Evolutionary conservation across 2,329 filamentous ascomycete species (phyloP).

Genomic region (Teratosphaeria pseudoeucalypti): DNA sequence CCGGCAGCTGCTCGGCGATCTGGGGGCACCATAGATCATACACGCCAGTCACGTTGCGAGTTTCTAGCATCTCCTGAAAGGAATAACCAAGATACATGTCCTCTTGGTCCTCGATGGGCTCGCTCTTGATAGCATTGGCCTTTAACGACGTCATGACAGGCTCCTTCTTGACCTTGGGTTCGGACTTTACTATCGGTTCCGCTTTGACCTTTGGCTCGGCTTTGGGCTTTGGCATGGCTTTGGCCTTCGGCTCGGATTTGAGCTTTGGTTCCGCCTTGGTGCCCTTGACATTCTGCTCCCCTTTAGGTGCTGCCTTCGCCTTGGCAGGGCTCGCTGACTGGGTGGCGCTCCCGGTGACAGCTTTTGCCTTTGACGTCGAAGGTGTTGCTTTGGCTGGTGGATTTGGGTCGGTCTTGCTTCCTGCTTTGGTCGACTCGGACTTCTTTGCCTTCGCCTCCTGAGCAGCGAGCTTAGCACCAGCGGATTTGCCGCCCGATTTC

Average conservation of each 20-base stretch:
- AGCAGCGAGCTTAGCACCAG: neutral
- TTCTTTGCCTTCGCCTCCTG: neutral
- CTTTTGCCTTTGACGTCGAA: conserved; percentile 6
- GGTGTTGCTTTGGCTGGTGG: conserved; percentile 7
- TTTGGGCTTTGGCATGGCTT: neutral
- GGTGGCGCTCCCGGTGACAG: neutral
- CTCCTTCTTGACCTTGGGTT: conserved; percentile 4
- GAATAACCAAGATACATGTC: conserved; percentile 13
- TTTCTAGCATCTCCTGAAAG: conserved; percentile 1
- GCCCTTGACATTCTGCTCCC: conserved; percentile 5
- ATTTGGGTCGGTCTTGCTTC: neutral
- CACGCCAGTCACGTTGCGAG: conserved; percentile 32
- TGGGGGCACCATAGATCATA: conserved; percentile 30
- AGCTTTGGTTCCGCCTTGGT: conserved; percentile 1
- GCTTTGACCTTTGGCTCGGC: conserved; percentile 5
- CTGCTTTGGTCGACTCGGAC: neutral
- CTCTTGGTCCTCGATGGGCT: conserved; percentile 1
- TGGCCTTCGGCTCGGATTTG: neutral
- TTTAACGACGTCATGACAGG: conserved; percentile 1
- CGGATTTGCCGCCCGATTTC: neutral
- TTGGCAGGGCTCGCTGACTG: conserved; percentile 2
- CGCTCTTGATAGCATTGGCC: neutral
- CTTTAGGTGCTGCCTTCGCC: conserved; percentile 7
- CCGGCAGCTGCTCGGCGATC: conserved; percentile 9
- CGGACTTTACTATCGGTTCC: neutral